These are phyloP conservation scores for Angomonas ambiguus DNA, from an alignment of 208 protist species.

Conservation along the genomic window DNA sequence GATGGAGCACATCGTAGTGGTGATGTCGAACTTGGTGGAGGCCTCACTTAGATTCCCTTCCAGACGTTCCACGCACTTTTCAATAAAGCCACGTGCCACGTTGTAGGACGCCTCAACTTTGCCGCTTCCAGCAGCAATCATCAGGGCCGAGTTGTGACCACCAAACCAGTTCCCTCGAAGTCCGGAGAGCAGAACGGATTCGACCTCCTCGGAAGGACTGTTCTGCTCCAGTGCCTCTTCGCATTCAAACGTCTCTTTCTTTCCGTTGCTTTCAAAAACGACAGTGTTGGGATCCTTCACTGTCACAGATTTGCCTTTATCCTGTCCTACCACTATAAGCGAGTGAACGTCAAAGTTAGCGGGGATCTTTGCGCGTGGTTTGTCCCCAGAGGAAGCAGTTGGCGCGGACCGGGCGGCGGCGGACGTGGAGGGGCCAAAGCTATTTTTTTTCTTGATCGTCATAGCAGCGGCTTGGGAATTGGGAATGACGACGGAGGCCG, in stretches of 20 bases:
- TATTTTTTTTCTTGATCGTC: slow-evolving; percentile 37
- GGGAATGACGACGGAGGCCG: slow-evolving; percentile 20
- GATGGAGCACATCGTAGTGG: slow-evolving; percentile 50
- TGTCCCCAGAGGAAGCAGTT: slow-evolving; percentile 17
- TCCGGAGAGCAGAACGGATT: slow-evolving; percentile 67
- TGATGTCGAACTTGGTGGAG: slow-evolving; percentile 52
- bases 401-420: slow-evolving; percentile 9
- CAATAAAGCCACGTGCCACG: slow-evolving; percentile 37
- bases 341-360: slow-evolving; percentile 77
- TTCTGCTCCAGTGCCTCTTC: slow-evolving; percentile 55
- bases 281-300: slow-evolving; percentile 55
- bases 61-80: slow-evolving; percentile 38
- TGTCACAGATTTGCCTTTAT: slow-evolving; percentile 9
- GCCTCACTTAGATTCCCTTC: slow-evolving; percentile 53
- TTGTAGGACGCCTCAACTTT: slow-evolving; percentile 27
- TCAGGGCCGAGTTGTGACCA: slow-evolving; percentile 62
- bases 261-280: slow-evolving; percentile 48
- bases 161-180: slow-evolving; percentile 70
- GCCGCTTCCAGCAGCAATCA: slow-evolving; percentile 47
- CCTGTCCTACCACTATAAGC: slow-evolving; percentile 53
- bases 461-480: slow-evolving; percentile 34
- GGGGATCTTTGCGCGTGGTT: slow-evolving; percentile 44
- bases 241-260: slow-evolving; percentile 67
- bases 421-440: neutral
- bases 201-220: slow-evolving; percentile 29